Base-by-base conservation (phyloP, 2,329 filamentous ascomycete species). In the Fusarium verticillioides region DNA sequence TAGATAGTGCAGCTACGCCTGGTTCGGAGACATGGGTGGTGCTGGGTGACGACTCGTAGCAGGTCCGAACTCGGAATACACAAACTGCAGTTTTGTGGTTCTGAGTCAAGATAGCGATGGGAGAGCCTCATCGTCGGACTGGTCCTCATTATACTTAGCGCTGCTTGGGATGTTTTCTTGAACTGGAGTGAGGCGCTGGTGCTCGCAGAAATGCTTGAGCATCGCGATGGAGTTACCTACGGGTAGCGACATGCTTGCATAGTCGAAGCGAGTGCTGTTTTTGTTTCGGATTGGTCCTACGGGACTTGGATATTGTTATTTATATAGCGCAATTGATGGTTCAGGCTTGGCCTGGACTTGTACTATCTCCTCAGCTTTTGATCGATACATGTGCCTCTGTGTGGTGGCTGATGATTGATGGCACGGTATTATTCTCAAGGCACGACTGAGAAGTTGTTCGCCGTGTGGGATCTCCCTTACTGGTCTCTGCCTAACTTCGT, bases 31-130 rank as follows among this genome's bases (percentile, higher is more conserved):
- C 81, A 69, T 86, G 84, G 84, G 80, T 85, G 40, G 79, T 85
- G 78, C 78, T 86, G 75, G 82, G 81, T 77, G 83, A 85, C 81
- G 84, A 81, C 83, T 84, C 80, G 82, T 83, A 85, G 79, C 83
- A 85, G 78, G 82, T 84, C 82, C 82, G 81, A 79, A 79, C 74
- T 57, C 61, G 67, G 72, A 72, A 77, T 78, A 77, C 78, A 79
- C 77, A 44, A n/a, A n/a, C 16, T 23, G 76, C 73, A 18, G 34
- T 36, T 61, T 57, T 58, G 68, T 70, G 79, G 77, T 75, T 77
- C 78, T 66, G 74, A 76, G 66, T 64, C 70, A 54, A 53, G 32
- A 59, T 53, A 70, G 54, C 74, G 77, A 78, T 75, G 78, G 66
- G 73, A 79, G 75, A 76, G 75, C 76, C 76, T 68, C 77, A 76